Evolutionary conservation across 129 eudicot species (phyloP).

Genomic region (Tagetes patula): DNA sequence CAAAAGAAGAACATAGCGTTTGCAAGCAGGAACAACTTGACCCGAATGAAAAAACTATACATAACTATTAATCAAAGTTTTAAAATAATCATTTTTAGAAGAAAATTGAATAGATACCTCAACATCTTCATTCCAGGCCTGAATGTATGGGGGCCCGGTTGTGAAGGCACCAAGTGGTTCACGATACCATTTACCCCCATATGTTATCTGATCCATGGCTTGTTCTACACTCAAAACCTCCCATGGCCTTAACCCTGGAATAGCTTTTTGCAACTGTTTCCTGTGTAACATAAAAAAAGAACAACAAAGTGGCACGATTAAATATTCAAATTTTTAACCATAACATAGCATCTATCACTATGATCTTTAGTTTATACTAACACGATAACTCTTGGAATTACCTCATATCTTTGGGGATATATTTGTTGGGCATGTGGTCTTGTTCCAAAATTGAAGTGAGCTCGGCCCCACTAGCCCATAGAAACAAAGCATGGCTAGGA

Average conservation of each 20-base stretch:
- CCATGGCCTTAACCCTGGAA: slow-evolving; percentile 97
- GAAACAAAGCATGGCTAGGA: slow-evolving; percentile 89
- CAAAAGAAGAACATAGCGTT: background rate
- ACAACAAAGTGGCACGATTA: background rate
- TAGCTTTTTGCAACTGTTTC: slow-evolving; percentile 55
- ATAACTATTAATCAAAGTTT: background rate
- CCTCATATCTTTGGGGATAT: slow-evolving; percentile 78
- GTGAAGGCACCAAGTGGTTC: slow-evolving; percentile 77
- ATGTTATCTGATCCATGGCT: slow-evolving; percentile 91
- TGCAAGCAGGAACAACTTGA: background rate
- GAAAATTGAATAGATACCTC: slow-evolving; percentile 35
- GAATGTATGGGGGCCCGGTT: slow-evolving; percentile 78
- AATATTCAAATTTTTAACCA: background rate
- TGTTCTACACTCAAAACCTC: slow-evolving; percentile 93
- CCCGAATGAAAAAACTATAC: background rate
- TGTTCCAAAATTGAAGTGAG: slow-evolving; percentile 72
- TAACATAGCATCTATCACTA: background rate
- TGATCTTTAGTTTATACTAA: background rate
- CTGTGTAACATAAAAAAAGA: slow-evolving; percentile 37
- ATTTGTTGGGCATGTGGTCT: slow-evolving; percentile 93
- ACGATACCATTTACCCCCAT: slow-evolving; percentile 77
- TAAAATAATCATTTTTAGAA: background rate
- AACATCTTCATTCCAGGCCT: slow-evolving; percentile 48
- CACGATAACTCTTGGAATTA: slow-evolving; percentile 20
- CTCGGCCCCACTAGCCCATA: slow-evolving; percentile 97